These are phyloP conservation scores for Aspergillus tanneri DNA, from an alignment of 2,329 filamentous ascomycete genomes.

Conservation along the genomic window DNA sequence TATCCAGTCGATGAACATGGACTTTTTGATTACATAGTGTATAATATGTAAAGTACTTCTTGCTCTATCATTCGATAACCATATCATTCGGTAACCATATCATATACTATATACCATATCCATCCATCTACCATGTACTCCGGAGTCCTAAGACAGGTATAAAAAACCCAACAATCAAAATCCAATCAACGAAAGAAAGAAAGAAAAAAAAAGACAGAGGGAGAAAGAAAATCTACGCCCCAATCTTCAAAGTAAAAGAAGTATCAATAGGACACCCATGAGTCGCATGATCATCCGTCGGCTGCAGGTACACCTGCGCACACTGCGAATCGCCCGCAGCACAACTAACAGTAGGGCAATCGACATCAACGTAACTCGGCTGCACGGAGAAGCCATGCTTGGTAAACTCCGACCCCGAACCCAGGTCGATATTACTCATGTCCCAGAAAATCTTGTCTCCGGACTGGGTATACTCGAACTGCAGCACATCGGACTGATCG, in stretches of 20 bases:
- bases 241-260: slow-evolving; percentile 5
- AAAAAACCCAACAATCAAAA: too few species aligned
- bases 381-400: slow-evolving; percentile 38
- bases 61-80: too few species aligned
- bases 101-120: not conserved
- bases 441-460: slow-evolving; percentile 38
- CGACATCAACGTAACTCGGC: slow-evolving; percentile 12
- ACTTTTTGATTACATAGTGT: slow-evolving; percentile 59
- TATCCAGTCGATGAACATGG: slow-evolving; percentile 58
- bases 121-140: not conserved
- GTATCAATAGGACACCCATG: slow-evolving; percentile 41
- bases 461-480: slow-evolving; percentile 41
- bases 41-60: not conserved
- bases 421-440: slow-evolving; percentile 38
- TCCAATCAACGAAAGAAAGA: not conserved
- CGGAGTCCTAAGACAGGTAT: too few species aligned
- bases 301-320: slow-evolving; percentile 41
- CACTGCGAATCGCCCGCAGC: slow-evolving; percentile 36
- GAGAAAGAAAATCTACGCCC: not conserved
- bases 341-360: slow-evolving; percentile 39
- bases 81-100: not conserved
- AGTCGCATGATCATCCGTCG: slow-evolving; percentile 43
- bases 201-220: slow-evolving; percentile 3
- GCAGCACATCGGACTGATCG: slow-evolving; percentile 38
- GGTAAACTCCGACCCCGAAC: slow-evolving; percentile 30